Conservation (phyloP, 306 rosid genomes). For the Nissolia schottii region DNA sequence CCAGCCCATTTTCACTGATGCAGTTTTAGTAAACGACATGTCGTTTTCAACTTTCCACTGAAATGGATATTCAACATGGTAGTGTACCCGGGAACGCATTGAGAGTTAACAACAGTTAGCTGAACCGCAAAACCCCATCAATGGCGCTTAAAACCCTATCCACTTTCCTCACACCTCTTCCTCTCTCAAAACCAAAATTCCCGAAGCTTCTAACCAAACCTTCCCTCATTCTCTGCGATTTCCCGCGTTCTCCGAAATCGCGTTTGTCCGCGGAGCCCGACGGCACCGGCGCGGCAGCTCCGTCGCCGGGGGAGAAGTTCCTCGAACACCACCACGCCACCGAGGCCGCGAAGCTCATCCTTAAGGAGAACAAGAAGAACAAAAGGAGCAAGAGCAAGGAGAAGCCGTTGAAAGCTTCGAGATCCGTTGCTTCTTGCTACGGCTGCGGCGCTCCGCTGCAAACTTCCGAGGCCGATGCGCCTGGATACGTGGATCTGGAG, state of each 20-base stretch:
- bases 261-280: conserved; percentile 26
- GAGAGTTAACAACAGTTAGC: not conserved
- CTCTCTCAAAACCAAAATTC: conserved; percentile 27
- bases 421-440: conserved; percentile 55
- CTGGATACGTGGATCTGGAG: conserved; percentile 67
- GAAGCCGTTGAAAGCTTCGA: conserved; percentile 45
- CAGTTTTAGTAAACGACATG: not conserved
- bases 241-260: conserved; percentile 19
- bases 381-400: conserved; percentile 40
- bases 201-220: conserved; percentile 21
- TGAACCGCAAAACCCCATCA: conserved; percentile 17
- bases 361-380: conserved; percentile 39
- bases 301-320: conserved; percentile 76
- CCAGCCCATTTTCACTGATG: not conserved
- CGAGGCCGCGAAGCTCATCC: conserved; percentile 58
- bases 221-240: conserved; percentile 32
- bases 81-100: not conserved
- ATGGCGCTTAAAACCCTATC: conserved; percentile 75
- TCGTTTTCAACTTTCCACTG: not conserved
- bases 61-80: no score
- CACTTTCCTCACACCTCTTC: conserved; percentile 46
- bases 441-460: conserved; percentile 96
- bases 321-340: conserved; percentile 55
- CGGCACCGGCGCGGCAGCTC: conserved; percentile 76
- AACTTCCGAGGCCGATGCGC: conserved; percentile 59